Evolutionary conservation across 345 rosid genomes (phyloP), one percentile per base, ranked within the genome.

Genomic region (Gossypium raimondii): DNA sequence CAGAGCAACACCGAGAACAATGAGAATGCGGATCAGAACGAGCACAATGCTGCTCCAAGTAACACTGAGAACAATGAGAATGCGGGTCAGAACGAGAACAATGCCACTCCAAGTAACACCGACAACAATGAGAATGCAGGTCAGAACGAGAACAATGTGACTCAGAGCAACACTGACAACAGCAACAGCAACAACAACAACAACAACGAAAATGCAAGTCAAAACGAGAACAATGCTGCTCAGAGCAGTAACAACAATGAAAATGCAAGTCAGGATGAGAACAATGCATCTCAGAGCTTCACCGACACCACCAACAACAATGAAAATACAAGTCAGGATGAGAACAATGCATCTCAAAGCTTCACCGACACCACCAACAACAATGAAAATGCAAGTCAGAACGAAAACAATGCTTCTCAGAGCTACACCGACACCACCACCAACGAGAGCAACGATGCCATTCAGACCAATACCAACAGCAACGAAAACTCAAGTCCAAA

Each of bases 371-470:
- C 9, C 22, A 53, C 0, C 48, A 45, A 45, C 22, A 55, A 55
- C 59, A 9, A 56, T 3, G 61, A 57, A 57, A 57, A 58, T 73
- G 67, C 67, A 14, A 17, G 48, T 63, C 47, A 56, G 24, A 58
- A 57, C 58, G 75, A 9, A 27, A 72, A 72, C 14, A 18, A 18
- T 57, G 64, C 43, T 20, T 56, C 2, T 59, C 85, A 83, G 82
- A 77, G 85, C 73, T 52, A 74, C 55, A 43, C 34, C 43, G 56
- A 80, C 12, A 20, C 25, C 63, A 77, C 73, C 12, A 20, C 25
- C 63, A 77, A 75, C 61, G 75, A 64, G 13, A 65, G 68, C 9
- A 75, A 72, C 2, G 52, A 70, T 53, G 61, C 25, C 2, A 17
- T 9, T 0, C 73, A 70, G 47, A 70, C 44, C 58, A 2, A 51